Evolutionary conservation across 192 early-diverging fungal genomes (phyloP), one percentile per base, ranked within the genome.

Genomic region (Entomortierella lignicola): DNA sequence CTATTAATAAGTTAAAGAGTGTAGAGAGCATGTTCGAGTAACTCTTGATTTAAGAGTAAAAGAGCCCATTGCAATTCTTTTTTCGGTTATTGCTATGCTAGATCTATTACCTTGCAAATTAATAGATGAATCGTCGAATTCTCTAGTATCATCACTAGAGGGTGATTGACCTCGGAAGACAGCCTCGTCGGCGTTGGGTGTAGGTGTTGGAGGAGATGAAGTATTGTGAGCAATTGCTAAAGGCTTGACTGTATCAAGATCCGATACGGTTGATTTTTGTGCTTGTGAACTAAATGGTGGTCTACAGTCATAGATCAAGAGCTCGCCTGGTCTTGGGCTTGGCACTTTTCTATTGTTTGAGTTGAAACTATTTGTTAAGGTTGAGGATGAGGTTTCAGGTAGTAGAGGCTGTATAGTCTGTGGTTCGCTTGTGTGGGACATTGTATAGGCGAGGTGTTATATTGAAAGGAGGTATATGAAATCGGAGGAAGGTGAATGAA

Each of bases 281-380:
- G 55, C 29, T 32, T 25, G 27, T n/a, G 32, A 39, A 43, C 11
- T 32, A 47, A 32, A 20, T 26, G 42, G 42, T 52, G 64, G 66
- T 3, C 86, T 56, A 34, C 71, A 87, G 64, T 87, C 86, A 39
- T 85, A 83, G 59, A 72, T 82, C 56, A 87, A 42, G 18, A 87
- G 47, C 34, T 83, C 84, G 1, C 86, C 86, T 30, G 86, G 86
- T 21, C 69, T 48, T 50, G 82, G 82, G 30, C 59, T 29, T 2
- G 72, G 68, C 6, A 81, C 71, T 27, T 58, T 17, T 25, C 41
- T 60, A n/a, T 25, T 55, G 29, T 48, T 39, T 0, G 52, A 10
- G 43, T 15, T 50, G 41, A 37, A 10, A 10, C 5, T 4, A 37
- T 4, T 10, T 7, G 34, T 7, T 10, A 10, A 37, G 34, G 34